phyloP scores from a whole-genome alignment of 129 eudicot species.

The Deinandra increscens region DNA sequence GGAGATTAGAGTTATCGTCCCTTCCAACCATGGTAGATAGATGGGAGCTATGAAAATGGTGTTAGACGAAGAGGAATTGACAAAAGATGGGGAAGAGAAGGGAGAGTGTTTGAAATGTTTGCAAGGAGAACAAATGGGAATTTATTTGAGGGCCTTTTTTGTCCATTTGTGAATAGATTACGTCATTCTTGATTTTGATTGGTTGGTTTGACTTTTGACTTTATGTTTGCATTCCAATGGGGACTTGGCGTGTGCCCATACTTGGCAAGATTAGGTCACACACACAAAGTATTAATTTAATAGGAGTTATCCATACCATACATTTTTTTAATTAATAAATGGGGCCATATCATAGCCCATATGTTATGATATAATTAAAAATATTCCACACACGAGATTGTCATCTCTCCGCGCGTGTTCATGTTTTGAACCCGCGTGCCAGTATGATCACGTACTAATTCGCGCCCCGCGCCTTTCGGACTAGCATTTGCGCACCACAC shows the following conservation, averaged over 20 bases:
- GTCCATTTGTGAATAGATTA: conserved; percentile 42
- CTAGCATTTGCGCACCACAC: too few species aligned
- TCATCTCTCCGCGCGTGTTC: too few species aligned
- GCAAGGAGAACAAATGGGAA: conserved; percentile 47
- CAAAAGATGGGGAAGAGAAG: conserved; percentile 22
- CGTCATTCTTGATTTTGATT: conserved; percentile 42
- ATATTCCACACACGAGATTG: too few species aligned
- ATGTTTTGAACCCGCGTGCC: too few species aligned
- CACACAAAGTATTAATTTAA: conserved; percentile 29
- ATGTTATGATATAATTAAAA: too few species aligned
- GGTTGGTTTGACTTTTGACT: conserved; percentile 53
- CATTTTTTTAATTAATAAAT: too few species aligned
- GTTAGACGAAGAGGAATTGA: conserved; percentile 15
- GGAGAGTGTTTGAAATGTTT: conserved; percentile 74
- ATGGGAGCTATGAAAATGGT: neutral
- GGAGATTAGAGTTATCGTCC: conserved; percentile 52
- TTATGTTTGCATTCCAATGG: conserved; percentile 32
- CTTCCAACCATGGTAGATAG: conserved; percentile 41
- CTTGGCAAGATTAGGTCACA: conserved; percentile 34
- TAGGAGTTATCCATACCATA: conserved; percentile 18
- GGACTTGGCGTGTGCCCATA: conserved; percentile 37
- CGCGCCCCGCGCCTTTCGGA: too few species aligned
- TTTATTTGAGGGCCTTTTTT: conserved; percentile 51
- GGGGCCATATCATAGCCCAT: too few species aligned
- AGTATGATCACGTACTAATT: too few species aligned